Percentiles rank a stretch among this genome's conserved stretches.
phyloP scores from a whole-genome alignment of 805 yeast species.

The Ogataea neopini region DNA sequence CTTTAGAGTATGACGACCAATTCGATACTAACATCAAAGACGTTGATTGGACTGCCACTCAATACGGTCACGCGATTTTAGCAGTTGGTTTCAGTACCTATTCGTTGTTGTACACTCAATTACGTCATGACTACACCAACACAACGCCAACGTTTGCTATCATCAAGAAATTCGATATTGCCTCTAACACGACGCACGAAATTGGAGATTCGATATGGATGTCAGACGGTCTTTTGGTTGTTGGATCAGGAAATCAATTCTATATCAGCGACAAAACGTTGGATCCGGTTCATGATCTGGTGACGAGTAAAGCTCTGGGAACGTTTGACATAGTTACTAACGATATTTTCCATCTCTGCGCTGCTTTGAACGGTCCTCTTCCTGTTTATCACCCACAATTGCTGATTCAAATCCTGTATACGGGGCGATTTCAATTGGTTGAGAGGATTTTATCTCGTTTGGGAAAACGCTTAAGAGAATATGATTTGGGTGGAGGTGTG shows the following conservation, averaged over 20 bases:
- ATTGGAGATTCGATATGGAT: conserved; percentile 93
- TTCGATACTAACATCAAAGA: conserved; percentile 54
- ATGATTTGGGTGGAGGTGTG: conserved; percentile 38
- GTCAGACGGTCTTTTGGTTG: conserved; percentile 70
- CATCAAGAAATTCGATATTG: conserved; percentile 70
- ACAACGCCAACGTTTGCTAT: conserved; percentile 74
- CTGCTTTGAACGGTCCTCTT: conserved; percentile 83
- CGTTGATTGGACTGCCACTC: conserved; percentile 84
- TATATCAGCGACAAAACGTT: conserved; percentile 74
- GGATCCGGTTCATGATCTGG: conserved; percentile 50
- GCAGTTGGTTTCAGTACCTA: conserved; percentile 73
- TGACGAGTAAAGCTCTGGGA: conserved; percentile 56
- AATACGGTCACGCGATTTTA: conserved; percentile 64
- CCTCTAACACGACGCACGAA: conserved; percentile 69
- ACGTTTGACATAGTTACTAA: conserved; percentile 55
- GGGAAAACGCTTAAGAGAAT: conserved; percentile 54
- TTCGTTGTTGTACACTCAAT: conserved; percentile 73
- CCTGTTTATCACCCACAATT: conserved; percentile 92
- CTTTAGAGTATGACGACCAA: conserved; percentile 60
- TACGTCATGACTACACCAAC: conserved; percentile 87
- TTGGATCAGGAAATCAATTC: conserved; percentile 88
- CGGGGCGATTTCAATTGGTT: conserved; percentile 57
- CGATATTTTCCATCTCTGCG: conserved; percentile 66
- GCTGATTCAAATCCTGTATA: conserved; percentile 69
- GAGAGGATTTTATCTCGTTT: conserved; percentile 56